phyloP scores from a whole-genome alignment of 371 early-diverging fungal species.

The Capniomyces stellatus region DNA sequence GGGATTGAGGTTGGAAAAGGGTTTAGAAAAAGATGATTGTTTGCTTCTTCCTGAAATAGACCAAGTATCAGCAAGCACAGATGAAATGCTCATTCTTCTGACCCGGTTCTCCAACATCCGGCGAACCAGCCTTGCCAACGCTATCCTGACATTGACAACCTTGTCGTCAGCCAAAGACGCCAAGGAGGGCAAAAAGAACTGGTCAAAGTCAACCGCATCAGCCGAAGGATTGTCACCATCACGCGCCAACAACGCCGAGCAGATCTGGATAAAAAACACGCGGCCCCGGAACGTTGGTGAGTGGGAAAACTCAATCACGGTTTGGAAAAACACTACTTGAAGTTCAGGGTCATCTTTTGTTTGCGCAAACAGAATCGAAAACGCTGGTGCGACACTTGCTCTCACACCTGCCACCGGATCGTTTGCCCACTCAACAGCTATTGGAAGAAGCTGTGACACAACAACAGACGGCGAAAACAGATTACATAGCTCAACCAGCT shows the following conservation, averaged over 20 bases:
- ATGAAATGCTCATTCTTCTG: constrained; percentile 21
- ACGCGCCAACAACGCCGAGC: constrained; percentile 19
- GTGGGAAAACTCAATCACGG: constrained; percentile 25
- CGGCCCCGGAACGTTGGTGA: constrained; percentile 23
- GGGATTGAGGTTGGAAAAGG: not conserved
- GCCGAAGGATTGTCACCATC: constrained; percentile 18
- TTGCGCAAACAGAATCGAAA: constrained; percentile 21
- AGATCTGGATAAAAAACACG: constrained; percentile 26
- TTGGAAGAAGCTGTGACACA: constrained; percentile 21
- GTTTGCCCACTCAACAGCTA: constrained; percentile 26
- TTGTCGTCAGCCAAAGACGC: constrained; percentile 20
- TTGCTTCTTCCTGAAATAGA: not conserved
- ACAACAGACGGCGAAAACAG: constrained; percentile 18
- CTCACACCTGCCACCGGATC: constrained; percentile 27
- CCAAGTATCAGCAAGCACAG: constrained; percentile 8
- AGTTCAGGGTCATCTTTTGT: constrained; percentile 23
- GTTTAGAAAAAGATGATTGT: no score
- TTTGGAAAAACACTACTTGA: constrained; percentile 25
- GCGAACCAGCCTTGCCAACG: constrained; percentile 20
- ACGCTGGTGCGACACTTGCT: constrained; percentile 24
- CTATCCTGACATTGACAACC: constrained; percentile 26
- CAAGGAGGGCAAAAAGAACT: constrained; percentile 26
- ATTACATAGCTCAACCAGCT: constrained; percentile 21
- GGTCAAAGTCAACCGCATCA: constrained; percentile 26
- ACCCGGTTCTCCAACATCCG: constrained; percentile 23